These are phyloP conservation scores for Evernia prunastri DNA, from an alignment of 495 filamentous ascomycete species.

Conservation along the genomic window DNA sequence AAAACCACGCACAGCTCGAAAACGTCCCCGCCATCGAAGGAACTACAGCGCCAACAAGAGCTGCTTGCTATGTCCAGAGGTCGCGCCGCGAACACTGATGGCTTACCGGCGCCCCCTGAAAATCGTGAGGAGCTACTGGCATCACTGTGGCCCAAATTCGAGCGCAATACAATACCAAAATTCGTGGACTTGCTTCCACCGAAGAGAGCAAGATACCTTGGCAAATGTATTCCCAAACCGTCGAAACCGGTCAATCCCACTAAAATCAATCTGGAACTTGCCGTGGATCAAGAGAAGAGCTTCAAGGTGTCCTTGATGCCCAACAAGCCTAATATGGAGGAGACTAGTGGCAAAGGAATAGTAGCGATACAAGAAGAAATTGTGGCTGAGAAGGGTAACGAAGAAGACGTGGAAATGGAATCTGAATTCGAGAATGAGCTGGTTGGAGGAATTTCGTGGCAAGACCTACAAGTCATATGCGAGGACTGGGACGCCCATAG, in stretches of 20 bases:
- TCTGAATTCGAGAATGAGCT: constrained; percentile 56
- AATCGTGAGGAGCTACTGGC: constrained; percentile 62
- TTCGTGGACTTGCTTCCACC: constrained; percentile 71
- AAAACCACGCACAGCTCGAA: not conserved
- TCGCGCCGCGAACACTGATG: constrained; percentile 33
- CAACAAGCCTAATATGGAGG: constrained; percentile 45
- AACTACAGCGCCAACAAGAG: constrained; percentile 41
- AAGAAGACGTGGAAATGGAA: constrained; percentile 51
- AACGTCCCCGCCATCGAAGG: constrained; percentile 20
- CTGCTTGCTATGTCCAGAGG: constrained; percentile 44
- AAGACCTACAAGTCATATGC: constrained; percentile 73
- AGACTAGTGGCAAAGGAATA: constrained; percentile 52
- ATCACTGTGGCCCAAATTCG: constrained; percentile 63
- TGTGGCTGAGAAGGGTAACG: constrained; percentile 40
- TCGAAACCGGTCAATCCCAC: constrained; percentile 78
- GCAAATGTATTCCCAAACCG: constrained; percentile 61
- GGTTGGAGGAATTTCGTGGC: constrained; percentile 61
- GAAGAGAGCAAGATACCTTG: constrained; percentile 62
- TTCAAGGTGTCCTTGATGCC: constrained; percentile 62
- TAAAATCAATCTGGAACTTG: constrained; percentile 79
- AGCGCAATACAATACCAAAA: constrained; percentile 53
- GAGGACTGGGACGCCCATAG: constrained; percentile 71
- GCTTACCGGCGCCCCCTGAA: constrained; percentile 53
- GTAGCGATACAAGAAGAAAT: constrained; percentile 49
- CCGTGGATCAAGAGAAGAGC: constrained; percentile 68